Evolutionary conservation across 257 asterid genomes (phyloP), one percentile per base, ranked within the genome.

Genomic region (Rauvolfia tetraphylla): DNA sequence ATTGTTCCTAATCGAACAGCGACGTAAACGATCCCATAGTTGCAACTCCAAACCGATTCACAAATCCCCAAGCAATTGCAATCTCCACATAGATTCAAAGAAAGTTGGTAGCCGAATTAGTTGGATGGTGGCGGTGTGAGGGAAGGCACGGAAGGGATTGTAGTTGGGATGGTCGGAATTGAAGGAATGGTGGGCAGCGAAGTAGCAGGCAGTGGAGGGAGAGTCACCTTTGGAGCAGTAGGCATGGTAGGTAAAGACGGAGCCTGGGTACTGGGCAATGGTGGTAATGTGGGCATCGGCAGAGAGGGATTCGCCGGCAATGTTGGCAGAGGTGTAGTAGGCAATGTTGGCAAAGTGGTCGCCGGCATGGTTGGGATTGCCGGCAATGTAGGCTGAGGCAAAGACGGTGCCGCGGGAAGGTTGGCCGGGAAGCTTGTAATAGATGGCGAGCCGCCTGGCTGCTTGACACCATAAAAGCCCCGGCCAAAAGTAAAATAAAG

Each of bases 61-160:
- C 46, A 41, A 8, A 41, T 4, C 4, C 8, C 46, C 46, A 41
- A 41, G n/a, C 46, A 41, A 41, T 41, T 41, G 46, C 46, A 8
- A 41, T 41, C 46, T 41, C 46, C 46, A 41, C 46, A 41, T 3
- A 41, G 46, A 41, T 41, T 41, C 8, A 4, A n/a, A n/a, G n/a
- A n/a, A n/a, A n/a, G n/a, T n/a, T n/a, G n/a, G 46, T 41, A 41
- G 46, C 46, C 8, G 8, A 41, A 41, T 7, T n/a, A 57, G 15
- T 65, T 65, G 68, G 83, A 80, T 31, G 86, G 80, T 12, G 83
- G 86, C 17, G 85, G 77, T 12, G 89, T 29, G 75, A 56, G 54
- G 44, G 63, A 71, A 11, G 85, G 88, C 42, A 84, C 51, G 34
- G 83, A 75, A 1, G 85, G 86, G 31, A 81, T 42, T 3, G 78